Evolutionary conservation across 163 green algal genomes (phyloP).

Genomic region (Chlamydomonas reinhardtii): DNA sequence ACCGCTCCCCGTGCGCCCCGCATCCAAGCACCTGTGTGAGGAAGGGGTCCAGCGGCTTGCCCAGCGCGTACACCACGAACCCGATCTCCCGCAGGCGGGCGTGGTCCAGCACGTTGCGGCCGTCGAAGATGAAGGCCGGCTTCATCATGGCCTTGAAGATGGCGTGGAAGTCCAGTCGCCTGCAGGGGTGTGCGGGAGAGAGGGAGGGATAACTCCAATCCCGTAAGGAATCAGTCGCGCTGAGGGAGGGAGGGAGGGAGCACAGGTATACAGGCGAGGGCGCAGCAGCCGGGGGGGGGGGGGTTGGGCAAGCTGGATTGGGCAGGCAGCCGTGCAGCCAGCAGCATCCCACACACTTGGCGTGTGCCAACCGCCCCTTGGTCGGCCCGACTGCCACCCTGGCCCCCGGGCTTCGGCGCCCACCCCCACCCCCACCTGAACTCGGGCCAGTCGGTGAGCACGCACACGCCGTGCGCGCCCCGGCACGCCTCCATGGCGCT

Average conservation of each 20-base stretch:
- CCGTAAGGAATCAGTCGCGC: no score
- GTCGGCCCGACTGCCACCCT: no score
- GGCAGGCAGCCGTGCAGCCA: no score
- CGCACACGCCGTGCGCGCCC: conserved; percentile 81
- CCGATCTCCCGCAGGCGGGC: conserved; percentile 82
- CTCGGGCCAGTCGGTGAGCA: conserved; percentile 96
- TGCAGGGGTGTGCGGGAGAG: background rate
- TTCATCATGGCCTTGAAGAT: conserved; percentile 90
- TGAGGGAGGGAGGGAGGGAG: no score
- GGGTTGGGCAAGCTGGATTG: no score
- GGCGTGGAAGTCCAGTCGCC: conserved; percentile 75
- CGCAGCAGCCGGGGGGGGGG: no score
- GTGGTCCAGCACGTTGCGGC: conserved; percentile 91
- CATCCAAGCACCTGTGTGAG: conserved; percentile 46
- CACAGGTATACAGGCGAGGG: no score
- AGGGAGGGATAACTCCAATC: no score
- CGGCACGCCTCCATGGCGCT: conserved; percentile 67
- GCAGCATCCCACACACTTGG: no score
- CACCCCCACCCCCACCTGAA: conserved; percentile 78
- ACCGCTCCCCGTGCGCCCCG: background rate
- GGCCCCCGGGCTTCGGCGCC: no score
- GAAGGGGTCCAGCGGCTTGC: conserved; percentile 94
- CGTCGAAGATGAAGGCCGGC: conserved; percentile 96
- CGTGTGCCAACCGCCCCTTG: no score
- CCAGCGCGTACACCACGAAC: conserved; percentile 95